Conservation (phyloP, 805 yeast species). For the Ogataea corticis region DNA sequence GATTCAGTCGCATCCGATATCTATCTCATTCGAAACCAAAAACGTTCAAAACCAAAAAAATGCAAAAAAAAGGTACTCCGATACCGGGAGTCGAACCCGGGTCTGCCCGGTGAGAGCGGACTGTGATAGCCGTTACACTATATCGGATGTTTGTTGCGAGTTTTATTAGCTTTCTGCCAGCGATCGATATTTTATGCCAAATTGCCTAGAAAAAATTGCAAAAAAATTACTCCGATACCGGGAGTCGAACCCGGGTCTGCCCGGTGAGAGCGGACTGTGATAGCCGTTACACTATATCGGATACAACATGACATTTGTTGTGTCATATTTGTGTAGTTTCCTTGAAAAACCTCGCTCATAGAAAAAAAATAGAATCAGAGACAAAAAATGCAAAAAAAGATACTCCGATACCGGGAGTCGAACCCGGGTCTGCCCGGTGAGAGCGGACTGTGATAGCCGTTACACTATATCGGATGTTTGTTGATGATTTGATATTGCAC, state of each 20-base stretch:
- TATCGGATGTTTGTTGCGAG: slow-evolving; percentile 32
- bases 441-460: slow-evolving; percentile 43
- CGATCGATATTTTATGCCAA: too few species aligned
- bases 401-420: slow-evolving; percentile 43
- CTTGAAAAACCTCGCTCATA: too few species aligned
- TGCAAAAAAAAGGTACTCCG: slow-evolving; percentile 26
- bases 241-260: slow-evolving; percentile 28
- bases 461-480: slow-evolving; percentile 39
- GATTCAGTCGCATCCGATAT: too few species aligned
- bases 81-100: slow-evolving; percentile 46
- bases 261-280: slow-evolving; percentile 28
- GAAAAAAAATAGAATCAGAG: not conserved
- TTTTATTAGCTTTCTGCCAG: too few species aligned
- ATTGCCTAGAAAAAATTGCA: not conserved
- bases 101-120: slow-evolving; percentile 43
- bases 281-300: slow-evolving; percentile 27
- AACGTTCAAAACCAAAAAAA: too few species aligned
- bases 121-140: slow-evolving; percentile 43
- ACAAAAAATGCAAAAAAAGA: slow-evolving; percentile 10
- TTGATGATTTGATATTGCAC: too few species aligned
- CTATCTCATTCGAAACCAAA: too few species aligned
- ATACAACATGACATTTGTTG: not conserved
- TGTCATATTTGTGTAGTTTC: not conserved
- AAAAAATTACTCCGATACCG: slow-evolving; percentile 21
- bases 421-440: slow-evolving; percentile 44